Evolutionary conservation across 2,329 filamentous ascomycete species (phyloP).

Genomic region (Aspergillus hortae): DNA sequence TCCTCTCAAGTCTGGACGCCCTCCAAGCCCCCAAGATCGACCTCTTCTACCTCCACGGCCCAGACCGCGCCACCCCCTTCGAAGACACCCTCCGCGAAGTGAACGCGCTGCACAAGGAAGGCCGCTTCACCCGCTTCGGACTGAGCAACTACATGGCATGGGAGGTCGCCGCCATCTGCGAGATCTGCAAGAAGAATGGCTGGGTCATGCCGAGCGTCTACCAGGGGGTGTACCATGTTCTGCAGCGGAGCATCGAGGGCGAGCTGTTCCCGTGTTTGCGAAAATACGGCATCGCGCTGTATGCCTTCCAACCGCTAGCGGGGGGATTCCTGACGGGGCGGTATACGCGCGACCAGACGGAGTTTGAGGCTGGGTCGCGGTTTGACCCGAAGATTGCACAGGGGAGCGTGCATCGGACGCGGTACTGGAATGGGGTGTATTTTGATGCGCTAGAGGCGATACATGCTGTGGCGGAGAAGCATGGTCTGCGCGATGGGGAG

Average conservation of each 20-base stretch:
- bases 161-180: constrained; percentile 48
- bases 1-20: constrained; percentile 35
- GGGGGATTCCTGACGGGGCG: constrained; percentile 44
- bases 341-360: constrained; percentile 27
- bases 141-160: constrained; percentile 46
- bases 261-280: constrained; percentile 43
- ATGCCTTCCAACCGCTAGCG: constrained; percentile 43
- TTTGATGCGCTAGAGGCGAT: constrained; percentile 44
- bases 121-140: constrained; percentile 43
- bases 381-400: constrained; percentile 37
- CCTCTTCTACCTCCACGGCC: constrained; percentile 47
- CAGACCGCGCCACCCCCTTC: constrained; percentile 46
- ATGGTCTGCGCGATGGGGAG: constrained; percentile 42
- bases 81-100: constrained; percentile 46
- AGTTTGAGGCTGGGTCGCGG: constrained; percentile 1
- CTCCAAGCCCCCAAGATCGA: constrained; percentile 42
- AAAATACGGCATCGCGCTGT: constrained; percentile 40
- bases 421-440: constrained; percentile 42
- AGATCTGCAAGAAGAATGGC: constrained; percentile 41
- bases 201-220: constrained; percentile 45
- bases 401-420: constrained; percentile 33
- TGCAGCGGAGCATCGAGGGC: constrained; percentile 36
- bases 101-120: constrained; percentile 44
- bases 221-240: constrained; percentile 44
- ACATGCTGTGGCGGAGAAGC: constrained; percentile 33